These are phyloP conservation scores for Pichia cephalocereana DNA, from an alignment of 805 yeast species.

Conservation along the genomic window DNA sequence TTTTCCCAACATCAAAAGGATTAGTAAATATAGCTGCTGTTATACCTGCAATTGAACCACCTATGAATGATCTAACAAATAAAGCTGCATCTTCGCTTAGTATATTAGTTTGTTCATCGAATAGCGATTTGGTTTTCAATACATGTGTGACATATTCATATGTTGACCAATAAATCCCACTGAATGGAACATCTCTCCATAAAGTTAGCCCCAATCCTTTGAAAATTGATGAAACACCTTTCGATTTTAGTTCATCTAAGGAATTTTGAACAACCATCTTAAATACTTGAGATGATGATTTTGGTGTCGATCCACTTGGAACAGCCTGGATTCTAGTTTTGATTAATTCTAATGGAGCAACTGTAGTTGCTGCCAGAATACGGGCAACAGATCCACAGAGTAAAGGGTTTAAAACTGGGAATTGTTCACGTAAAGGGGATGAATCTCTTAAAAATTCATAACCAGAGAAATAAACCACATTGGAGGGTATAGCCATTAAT, in stretches of 20 bases:
- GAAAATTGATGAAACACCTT: slow-evolving; percentile 63
- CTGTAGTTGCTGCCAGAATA: slow-evolving; percentile 68
- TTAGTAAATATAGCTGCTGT: slow-evolving; percentile 83
- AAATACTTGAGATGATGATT: slow-evolving; percentile 32
- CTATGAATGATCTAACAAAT: slow-evolving; percentile 56
- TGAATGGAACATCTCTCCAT: slow-evolving; percentile 97
- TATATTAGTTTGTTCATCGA: slow-evolving; percentile 12
- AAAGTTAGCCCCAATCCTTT: slow-evolving; percentile 80
- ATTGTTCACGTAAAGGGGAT: slow-evolving; percentile 40
- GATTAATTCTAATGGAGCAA: slow-evolving; percentile 81
- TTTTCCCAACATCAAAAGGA: slow-evolving; percentile 96
- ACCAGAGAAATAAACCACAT: slow-evolving; percentile 88
- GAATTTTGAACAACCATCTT: slow-evolving; percentile 32
- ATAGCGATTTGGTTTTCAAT: slow-evolving; percentile 18
- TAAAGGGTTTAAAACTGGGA: slow-evolving; percentile 53
- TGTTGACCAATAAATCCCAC: slow-evolving; percentile 89
- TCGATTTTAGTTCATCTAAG: slow-evolving; percentile 33
- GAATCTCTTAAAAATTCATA: slow-evolving; percentile 77
- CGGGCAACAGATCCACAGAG: slow-evolving; percentile 83
- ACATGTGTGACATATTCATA: slow-evolving; percentile 46
- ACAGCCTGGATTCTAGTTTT: slow-evolving; percentile 89
- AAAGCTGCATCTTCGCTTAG: slow-evolving; percentile 9
- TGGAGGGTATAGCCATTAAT: slow-evolving; percentile 86
- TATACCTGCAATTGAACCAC: slow-evolving; percentile 80
- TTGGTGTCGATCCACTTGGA: slow-evolving; percentile 32